Percentiles rank a stretch among this genome's conserved stretches.
phyloP scores from a whole-genome alignment of 2,329 filamentous ascomycete genomes.

The Botryotinia calthae region DNA sequence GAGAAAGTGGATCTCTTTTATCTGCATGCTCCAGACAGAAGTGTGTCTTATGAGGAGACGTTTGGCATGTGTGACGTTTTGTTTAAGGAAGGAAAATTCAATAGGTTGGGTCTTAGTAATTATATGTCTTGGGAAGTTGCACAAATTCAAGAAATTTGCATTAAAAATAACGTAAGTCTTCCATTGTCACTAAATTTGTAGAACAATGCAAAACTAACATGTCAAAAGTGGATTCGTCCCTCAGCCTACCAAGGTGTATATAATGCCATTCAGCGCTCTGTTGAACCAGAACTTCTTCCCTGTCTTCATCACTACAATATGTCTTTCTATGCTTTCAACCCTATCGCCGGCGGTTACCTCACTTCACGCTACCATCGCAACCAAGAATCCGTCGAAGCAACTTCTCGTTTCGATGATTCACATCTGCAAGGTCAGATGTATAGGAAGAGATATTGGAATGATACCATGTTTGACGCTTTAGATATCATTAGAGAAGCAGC shows the following conservation, averaged over 20 bases:
- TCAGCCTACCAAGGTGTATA: constrained; percentile 40
- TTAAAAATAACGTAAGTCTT: constrained; percentile 30
- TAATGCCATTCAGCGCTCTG: constrained; percentile 43
- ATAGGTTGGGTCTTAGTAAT: constrained; percentile 58
- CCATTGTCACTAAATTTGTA: too few relatives aligned
- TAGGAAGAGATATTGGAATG: constrained; percentile 58
- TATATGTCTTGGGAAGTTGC: constrained; percentile 46
- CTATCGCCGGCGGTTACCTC: constrained; percentile 49
- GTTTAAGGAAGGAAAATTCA: constrained; percentile 39
- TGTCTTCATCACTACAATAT: constrained; percentile 58
- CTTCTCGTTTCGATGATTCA: constrained; percentile 39
- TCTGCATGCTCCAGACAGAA: constrained; percentile 35
- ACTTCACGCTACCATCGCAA: constrained; percentile 48
- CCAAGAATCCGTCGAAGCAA: constrained; percentile 21
- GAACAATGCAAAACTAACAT: background rate
- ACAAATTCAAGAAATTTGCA: constrained; percentile 37
- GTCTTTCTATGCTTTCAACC: constrained; percentile 61
- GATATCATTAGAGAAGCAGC: constrained; percentile 64
- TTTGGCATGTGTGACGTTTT: constrained; percentile 37
- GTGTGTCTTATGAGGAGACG: constrained; percentile 35
- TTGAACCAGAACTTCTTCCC: constrained; percentile 60
- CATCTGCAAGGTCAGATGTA: constrained; percentile 52
- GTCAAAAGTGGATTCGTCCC: constrained; percentile 35
- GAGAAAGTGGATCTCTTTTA: constrained; percentile 42
- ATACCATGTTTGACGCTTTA: constrained; percentile 63